These are phyloP conservation scores for Aspergillus udagawae DNA, from an alignment of 2,329 filamentous ascomycete genomes.

Conservation along the genomic window DNA sequence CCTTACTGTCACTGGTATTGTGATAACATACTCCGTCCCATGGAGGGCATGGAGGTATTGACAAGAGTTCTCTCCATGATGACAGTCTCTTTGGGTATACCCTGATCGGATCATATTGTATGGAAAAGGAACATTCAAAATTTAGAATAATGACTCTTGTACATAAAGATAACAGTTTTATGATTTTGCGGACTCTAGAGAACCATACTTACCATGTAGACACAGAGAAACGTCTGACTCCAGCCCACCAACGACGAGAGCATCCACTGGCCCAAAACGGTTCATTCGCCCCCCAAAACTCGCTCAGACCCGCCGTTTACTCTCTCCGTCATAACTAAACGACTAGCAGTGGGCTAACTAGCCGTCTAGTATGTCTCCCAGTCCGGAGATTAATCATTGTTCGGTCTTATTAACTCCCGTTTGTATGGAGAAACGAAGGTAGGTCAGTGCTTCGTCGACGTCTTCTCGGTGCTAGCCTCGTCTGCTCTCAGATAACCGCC, in stretches of 20 bases:
- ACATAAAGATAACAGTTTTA: neutral
- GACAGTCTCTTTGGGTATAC: neutral
- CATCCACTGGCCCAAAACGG: conserved; percentile 4
- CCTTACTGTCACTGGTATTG: neutral
- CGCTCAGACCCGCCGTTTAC: conserved; percentile 13
- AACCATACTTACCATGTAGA: neutral
- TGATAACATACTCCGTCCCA: neutral
- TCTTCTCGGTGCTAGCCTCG: neutral
- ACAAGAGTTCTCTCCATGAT: neutral
- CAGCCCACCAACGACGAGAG: conserved; percentile 2
- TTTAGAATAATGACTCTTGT: neutral
- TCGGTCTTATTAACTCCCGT: neutral
- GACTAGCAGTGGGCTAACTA: neutral
- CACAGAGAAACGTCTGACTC: neutral
- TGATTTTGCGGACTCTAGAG: neutral
- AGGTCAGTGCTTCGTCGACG: neutral
- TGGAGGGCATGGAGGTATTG: too few relatives aligned
- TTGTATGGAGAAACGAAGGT: neutral
- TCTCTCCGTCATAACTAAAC: conserved; percentile 11
- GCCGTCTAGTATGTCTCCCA: neutral
- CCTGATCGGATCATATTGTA: too few relatives aligned
- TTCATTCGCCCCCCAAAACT: conserved; percentile 2
- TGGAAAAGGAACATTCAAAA: neutral
- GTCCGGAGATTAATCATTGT: conserved; percentile 5
- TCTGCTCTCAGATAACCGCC: neutral